Conservation (phyloP, 176 grass and related monocot species). For the Avena sativa region DNA sequence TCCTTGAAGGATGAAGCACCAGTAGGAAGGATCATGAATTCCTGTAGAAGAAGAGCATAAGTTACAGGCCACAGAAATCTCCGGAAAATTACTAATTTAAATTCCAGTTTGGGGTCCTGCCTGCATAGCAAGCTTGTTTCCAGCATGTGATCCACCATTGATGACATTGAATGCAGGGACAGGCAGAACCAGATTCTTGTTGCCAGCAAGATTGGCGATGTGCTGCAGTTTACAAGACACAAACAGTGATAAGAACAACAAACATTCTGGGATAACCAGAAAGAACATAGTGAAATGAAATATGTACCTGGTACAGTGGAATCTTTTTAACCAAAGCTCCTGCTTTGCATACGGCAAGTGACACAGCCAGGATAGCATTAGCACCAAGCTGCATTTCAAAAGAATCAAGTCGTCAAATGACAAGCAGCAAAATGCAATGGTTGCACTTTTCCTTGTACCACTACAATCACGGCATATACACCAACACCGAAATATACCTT, state of each 20-base stretch:
- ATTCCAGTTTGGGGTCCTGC: conserved; percentile 32
- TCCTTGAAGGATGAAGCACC: conserved; percentile 90
- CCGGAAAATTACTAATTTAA: background rate
- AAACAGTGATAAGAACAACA: background rate
- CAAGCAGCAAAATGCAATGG: background rate
- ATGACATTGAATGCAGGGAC: conserved; percentile 98
- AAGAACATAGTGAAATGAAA: conserved; percentile 66
- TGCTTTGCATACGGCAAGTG: conserved; percentile 91
- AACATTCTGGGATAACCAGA: conserved; percentile 13
- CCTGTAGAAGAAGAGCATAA: conserved; percentile 41
- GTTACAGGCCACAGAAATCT: background rate
- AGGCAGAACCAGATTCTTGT: conserved; percentile 81
- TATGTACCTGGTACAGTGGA: conserved; percentile 73
- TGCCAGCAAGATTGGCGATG: conserved; percentile 95
- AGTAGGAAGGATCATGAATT: conserved; percentile 97
- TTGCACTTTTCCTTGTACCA: background rate
- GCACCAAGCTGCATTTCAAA: conserved; percentile 94
- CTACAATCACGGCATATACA: background rate
- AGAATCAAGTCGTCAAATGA: conserved; percentile 52
- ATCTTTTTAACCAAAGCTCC: conserved; percentile 82
- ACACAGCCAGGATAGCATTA: conserved; percentile 94
- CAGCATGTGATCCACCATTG: conserved; percentile 94
- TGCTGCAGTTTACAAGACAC: conserved; percentile 54
- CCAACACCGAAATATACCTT: conserved; percentile 55
- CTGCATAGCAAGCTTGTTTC: conserved; percentile 99